Conservation (phyloP, 2,329 filamentous ascomycete species). For the Pseudocercospora ulei region DNA sequence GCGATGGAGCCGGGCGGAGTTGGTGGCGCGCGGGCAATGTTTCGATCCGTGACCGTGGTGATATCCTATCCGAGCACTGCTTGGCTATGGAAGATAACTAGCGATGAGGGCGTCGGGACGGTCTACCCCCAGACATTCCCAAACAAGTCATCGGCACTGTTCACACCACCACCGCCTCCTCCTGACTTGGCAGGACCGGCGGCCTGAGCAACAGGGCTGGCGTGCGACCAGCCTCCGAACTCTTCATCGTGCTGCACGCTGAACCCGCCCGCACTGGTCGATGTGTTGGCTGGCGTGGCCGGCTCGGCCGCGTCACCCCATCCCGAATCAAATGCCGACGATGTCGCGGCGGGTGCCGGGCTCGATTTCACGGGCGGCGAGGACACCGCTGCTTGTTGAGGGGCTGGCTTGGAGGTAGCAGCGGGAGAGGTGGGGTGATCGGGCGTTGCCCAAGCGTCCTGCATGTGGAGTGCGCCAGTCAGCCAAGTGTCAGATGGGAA, state of each 20-base stretch:
- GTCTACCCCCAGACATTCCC: slow-evolving; percentile 83
- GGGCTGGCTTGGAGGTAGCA: slow-evolving; percentile 31
- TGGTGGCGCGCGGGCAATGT: no score
- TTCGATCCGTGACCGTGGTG: no score
- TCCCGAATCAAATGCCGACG: slow-evolving; percentile 41
- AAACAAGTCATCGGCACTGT: slow-evolving; percentile 67
- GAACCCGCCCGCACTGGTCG: slow-evolving; percentile 24
- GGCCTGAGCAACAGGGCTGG: slow-evolving; percentile 41
- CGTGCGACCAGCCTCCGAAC: slow-evolving; percentile 88
- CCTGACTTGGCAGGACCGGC: slow-evolving; percentile 43
- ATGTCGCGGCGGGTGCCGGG: slow-evolving; percentile 20
- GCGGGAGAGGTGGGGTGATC: slow-evolving; percentile 39
- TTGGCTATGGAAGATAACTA: neutral
- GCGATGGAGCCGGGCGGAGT: no score
- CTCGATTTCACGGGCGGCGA: slow-evolving; percentile 40
- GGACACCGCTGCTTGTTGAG: slow-evolving; percentile 35
- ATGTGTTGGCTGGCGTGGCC: slow-evolving; percentile 41
- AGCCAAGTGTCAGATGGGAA: no score
- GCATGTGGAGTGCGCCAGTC: no score
- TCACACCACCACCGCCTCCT: slow-evolving; percentile 44
- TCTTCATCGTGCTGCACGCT: slow-evolving; percentile 80
- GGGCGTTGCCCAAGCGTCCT: slow-evolving; percentile 73
- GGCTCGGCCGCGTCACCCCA: slow-evolving; percentile 56
- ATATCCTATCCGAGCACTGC: no score
- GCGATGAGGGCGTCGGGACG: neutral